Conservation (phyloP, 208 protist species). For the Trypanosoma cruzi region DNA sequence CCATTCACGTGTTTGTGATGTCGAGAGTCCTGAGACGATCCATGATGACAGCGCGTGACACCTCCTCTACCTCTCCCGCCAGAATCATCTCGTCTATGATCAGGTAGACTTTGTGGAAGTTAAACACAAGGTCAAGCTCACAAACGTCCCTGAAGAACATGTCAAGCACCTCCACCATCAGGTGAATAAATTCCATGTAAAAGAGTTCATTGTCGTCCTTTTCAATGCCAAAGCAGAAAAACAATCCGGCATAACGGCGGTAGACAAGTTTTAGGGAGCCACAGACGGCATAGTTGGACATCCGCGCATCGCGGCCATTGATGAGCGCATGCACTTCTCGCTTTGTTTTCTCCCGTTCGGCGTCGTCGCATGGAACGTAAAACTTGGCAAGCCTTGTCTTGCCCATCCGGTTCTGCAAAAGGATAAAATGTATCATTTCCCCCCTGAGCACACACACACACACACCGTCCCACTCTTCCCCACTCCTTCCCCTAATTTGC, state of each 20-base stretch:
- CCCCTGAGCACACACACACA: neutral
- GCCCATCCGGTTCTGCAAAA: constrained; percentile 98
- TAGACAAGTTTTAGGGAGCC: constrained; percentile 97
- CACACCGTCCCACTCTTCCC: neutral
- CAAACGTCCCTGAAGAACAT: constrained; percentile 99
- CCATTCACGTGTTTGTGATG: constrained; percentile 64
- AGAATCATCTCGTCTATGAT: constrained; percentile 99
- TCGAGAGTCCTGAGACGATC: constrained; percentile 93
- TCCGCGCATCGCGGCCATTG: constrained; percentile 92
- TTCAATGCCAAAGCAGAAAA: constrained; percentile 99
- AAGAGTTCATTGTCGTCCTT: constrained; percentile 98
- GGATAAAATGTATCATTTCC: constrained; percentile 97
- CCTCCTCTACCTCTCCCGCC: constrained; percentile 98
- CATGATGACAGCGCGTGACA: constrained; percentile 94
- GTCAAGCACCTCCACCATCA: constrained; percentile 98
- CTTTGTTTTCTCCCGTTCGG: constrained; percentile 94
- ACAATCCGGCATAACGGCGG: constrained; percentile 99
- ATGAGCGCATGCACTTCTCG: constrained; percentile 96
- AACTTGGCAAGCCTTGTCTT: constrained; percentile 99
- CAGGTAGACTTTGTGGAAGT: constrained; percentile 99
- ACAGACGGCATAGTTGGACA: constrained; percentile 98
- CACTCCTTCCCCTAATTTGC: neutral
- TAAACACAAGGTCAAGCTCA: constrained; percentile 99
- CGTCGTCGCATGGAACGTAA: constrained; percentile 96
- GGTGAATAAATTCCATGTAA: constrained; percentile 98